phyloP scores from a whole-genome alignment of 768 basidiomycete species.

The Termitomyces sp. region DNA sequence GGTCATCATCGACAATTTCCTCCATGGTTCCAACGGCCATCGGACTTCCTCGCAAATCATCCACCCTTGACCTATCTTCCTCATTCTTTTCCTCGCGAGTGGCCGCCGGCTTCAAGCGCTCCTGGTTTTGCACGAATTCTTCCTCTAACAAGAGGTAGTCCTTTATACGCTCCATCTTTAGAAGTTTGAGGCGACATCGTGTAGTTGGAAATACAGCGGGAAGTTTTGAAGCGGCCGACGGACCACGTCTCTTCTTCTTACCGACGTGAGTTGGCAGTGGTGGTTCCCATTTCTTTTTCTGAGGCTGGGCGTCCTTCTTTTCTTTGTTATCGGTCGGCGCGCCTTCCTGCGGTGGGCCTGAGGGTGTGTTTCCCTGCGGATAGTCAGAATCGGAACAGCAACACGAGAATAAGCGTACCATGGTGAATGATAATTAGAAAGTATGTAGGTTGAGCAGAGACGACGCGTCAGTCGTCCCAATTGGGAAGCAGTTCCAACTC shows the following conservation, averaged over 20 bases:
- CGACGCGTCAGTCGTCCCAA: conserved; percentile 50
- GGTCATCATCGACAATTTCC: conserved; percentile 97
- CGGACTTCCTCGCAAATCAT: conserved; percentile 90
- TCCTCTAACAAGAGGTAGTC: conserved; percentile 95
- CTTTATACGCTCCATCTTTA: conserved; percentile 98
- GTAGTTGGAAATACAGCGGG: conserved; percentile 93
- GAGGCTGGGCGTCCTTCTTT: conserved; percentile 48
- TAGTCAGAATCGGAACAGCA: background rate
- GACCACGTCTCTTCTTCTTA: conserved; percentile 95
- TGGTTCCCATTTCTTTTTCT: conserved; percentile 97
- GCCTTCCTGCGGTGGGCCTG: conserved; percentile 45
- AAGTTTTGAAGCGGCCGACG: conserved; percentile 84
- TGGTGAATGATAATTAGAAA: conserved; percentile 7
- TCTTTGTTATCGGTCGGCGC: conserved; percentile 31
- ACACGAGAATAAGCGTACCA: conserved; percentile 15
- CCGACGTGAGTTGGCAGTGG: conserved; percentile 95
- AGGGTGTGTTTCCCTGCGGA: conserved; percentile 68
- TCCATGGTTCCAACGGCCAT: conserved; percentile 99
- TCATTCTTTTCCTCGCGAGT: conserved; percentile 93
- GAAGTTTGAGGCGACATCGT: conserved; percentile 88
- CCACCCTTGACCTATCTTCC: conserved; percentile 89
- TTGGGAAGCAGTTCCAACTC: conserved; percentile 26
- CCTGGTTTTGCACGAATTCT: conserved; percentile 91
- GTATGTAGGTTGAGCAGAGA: conserved; percentile 7
- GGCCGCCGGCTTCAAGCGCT: conserved; percentile 81